Evolutionary conservation across 202 grass and related monocot species (phyloP), one percentile per base, ranked within the genome.

Genomic region (Hordeum pubiflorum): DNA sequence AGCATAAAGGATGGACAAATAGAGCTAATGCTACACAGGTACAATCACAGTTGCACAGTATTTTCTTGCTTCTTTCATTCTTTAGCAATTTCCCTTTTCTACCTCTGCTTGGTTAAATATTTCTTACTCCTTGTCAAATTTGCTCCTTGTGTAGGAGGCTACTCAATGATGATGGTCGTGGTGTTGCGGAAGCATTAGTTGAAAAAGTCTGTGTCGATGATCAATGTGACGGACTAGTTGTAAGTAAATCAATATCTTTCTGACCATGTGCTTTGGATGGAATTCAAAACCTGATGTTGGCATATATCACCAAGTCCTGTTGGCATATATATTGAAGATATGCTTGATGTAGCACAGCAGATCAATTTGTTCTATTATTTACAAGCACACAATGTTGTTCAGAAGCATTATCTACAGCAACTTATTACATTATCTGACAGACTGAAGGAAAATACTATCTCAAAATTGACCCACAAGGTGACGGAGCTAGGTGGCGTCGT

Each of bases 21-120:
- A 65, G 94, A 97, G 73, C 58, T 97, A 58, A 97, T 97, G 94
- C 54, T 97, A 79, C 94, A 97, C 89, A 92, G 94, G 94, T 93
- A 87, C 46, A 58, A 48, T 38, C 57, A 72, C 31, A 7, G 4
- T 50, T 89, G 26, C 14, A 72, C n/a, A 72, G 21, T 82, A 72
- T 12, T 57, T 72, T 78, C 5, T 34, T 79, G 14, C 12, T 79
- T 85, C 38, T 29, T 79, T 75, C 22, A 70, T 76, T 37, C 27
- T 78, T 22, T 18, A 50, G 4, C 46, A 58, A 10, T 72, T 43
- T 9, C 7, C 33, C 56, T 84, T 69, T 55, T 29, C 10, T 58
- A 56, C 64, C 27, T 58, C 5, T 44, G 18, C 18, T 31, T 63
- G 33, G 10, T 58, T 77, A 72, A 88, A 62, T 37, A 61, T 7